A percentile compares a stretch with the other conserved stretches of the same genome.
Conservation (phyloP, 371 early-diverging fungal genomes). For the Rhizomucor pusillus region DNA sequence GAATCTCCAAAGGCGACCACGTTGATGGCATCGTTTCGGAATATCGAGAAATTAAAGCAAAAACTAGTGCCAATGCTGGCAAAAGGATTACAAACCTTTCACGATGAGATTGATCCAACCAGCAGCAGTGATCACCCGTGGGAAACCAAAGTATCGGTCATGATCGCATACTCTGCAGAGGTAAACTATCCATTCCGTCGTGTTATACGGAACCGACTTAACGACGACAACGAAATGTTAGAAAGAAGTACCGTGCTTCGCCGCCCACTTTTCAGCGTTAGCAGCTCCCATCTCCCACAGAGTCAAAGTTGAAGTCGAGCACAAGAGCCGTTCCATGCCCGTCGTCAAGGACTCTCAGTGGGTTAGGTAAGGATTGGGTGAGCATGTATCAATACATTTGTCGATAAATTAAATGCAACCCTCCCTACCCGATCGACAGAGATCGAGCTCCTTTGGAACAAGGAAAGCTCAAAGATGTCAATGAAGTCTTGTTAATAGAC, state of each 20-base stretch:
- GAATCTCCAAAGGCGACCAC: slow-evolving; percentile 21
- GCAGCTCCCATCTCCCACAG: slow-evolving; percentile 20
- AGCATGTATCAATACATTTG: too few relatives aligned
- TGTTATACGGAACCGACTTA: too few relatives aligned
- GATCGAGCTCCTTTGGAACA: slow-evolving; percentile 41
- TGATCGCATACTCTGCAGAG: slow-evolving; percentile 41
- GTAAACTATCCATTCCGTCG: slow-evolving; percentile 12
- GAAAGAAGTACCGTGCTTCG: slow-evolving; percentile 23
- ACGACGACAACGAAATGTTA: slow-evolving; percentile 2
- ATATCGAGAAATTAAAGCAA: slow-evolving; percentile 25
- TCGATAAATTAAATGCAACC: too few relatives aligned
- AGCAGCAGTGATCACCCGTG: too few relatives aligned
- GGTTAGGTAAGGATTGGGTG: slow-evolving; percentile 56
- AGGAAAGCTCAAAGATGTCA: slow-evolving; percentile 36
- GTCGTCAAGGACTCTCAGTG: slow-evolving; percentile 65
- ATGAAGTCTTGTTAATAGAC: slow-evolving; percentile 58
- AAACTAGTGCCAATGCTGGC: slow-evolving; percentile 39
- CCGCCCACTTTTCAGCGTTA: slow-evolving; percentile 44
- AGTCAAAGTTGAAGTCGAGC: slow-evolving; percentile 46
- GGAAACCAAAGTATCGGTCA: slow-evolving; percentile 41
- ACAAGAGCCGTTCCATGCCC: slow-evolving; percentile 44
- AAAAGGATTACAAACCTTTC: slow-evolving; percentile 42
- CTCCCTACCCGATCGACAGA: too few relatives aligned
- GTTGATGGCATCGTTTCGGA: slow-evolving; percentile 29
- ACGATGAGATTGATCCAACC: slow-evolving; percentile 16